These are phyloP conservation scores for Acacia melanoxylon DNA, from an alignment of 306 rosid genomes.

Conservation along the genomic window DNA sequence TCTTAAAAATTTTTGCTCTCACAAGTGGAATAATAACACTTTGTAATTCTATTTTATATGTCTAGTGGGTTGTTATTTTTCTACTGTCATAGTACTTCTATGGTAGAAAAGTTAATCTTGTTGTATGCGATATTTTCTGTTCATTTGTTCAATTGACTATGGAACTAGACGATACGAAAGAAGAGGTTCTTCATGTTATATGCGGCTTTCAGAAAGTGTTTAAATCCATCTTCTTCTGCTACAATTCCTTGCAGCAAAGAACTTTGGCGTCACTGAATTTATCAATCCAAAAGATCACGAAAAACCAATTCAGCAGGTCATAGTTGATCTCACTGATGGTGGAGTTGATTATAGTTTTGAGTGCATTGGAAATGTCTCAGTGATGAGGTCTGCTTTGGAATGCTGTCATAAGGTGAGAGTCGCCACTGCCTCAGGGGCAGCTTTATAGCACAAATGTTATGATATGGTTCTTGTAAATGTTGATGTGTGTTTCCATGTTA, in stretches of 20 bases:
- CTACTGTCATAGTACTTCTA: not conserved
- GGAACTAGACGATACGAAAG: not conserved
- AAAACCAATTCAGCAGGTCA: constrained; percentile 87
- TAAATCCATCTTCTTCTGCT: not conserved
- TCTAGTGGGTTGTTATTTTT: not conserved
- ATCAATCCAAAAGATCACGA: constrained; percentile 91
- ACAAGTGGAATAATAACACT: not conserved
- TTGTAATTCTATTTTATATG: not conserved
- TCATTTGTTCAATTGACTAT: constrained; percentile 8
- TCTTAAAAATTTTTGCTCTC: not conserved
- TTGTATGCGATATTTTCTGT: not conserved
- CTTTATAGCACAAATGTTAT: constrained; percentile 9
- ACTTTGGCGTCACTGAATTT: constrained; percentile 88
- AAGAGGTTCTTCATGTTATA: not conserved
- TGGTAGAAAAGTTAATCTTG: not conserved
- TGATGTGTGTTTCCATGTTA: not conserved
- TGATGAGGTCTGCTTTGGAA: constrained; percentile 95
- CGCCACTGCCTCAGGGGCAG: constrained; percentile 5
- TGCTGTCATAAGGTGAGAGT: constrained; percentile 89
- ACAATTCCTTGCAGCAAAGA: constrained; percentile 63
- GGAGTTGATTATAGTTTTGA: constrained; percentile 97
- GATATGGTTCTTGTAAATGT: not conserved
- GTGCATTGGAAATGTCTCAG: constrained; percentile 92
- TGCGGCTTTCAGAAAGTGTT: constrained; percentile 14
- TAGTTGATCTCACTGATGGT: constrained; percentile 84